Evolutionary conservation across 495 filamentous ascomycete genomes (phyloP).

Genomic region (Haplographium delicatum): DNA sequence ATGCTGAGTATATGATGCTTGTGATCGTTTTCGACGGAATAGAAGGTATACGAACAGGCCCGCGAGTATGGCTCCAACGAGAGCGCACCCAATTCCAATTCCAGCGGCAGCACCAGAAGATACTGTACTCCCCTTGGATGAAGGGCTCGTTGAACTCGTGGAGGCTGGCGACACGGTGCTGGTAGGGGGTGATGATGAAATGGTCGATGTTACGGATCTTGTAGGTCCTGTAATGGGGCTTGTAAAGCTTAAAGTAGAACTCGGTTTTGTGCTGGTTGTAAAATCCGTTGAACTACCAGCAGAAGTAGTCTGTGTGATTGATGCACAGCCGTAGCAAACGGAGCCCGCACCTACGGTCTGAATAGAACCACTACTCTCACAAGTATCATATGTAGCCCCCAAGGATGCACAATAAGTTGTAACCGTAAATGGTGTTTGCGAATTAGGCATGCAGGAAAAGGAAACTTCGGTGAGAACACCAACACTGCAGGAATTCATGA

Average conservation of each 20-base stretch:
- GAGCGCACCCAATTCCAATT: constrained; percentile 22
- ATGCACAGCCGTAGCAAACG: no score
- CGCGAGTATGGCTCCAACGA: constrained; percentile 23
- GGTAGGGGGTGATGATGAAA: not conserved
- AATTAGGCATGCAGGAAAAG: no score
- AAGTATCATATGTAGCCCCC: no score
- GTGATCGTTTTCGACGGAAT: not conserved
- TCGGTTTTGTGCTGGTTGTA: not conserved
- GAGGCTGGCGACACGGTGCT: not conserved
- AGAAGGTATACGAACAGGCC: constrained; percentile 17
- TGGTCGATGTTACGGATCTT: not conserved
- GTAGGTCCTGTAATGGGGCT: not conserved
- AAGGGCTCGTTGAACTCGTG: not conserved
- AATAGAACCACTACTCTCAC: no score
- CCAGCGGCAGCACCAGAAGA: constrained; percentile 22
- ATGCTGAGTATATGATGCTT: not conserved
- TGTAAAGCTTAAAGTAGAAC: constrained; percentile 1
- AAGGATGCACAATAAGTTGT: constrained; percentile 2
- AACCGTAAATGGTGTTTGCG: not conserved
- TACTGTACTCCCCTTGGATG: not conserved
- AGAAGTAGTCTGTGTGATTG: no score
- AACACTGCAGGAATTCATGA: no score
- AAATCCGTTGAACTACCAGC: no score
- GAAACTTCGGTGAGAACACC: no score
- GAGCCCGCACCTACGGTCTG: no score